These are phyloP conservation scores for Plasmodium ovale DNA, from an alignment of 169 alveolate species.

Conservation along the genomic window DNA sequence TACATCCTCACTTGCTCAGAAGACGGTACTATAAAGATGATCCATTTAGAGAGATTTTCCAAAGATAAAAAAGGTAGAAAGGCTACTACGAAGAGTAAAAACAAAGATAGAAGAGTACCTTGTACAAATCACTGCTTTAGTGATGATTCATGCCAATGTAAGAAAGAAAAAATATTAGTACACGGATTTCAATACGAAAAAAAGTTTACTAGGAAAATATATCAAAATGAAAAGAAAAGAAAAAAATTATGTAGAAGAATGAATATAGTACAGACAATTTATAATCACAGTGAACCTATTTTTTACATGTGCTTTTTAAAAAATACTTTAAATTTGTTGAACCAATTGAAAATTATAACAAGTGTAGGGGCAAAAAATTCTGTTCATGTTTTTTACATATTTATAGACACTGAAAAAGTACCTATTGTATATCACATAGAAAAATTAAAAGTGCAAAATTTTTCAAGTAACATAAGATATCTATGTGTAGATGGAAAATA, in stretches of 20 bases:
- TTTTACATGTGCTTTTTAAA: conserved; percentile 49
- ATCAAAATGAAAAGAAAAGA: neutral
- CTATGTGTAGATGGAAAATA: conserved; percentile 58
- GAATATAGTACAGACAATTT: conserved; percentile 36
- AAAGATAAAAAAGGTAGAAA: neutral
- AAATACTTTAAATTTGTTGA: conserved; percentile 33
- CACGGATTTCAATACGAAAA: neutral
- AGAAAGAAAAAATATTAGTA: neutral
- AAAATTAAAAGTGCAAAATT: conserved; percentile 34
- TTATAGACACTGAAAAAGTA: neutral
- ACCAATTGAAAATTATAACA: conserved; percentile 20
- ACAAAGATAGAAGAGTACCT: no score
- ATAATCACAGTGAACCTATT: conserved; percentile 69
- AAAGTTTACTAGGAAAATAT: neutral
- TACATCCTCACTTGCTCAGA: conserved; percentile 64
- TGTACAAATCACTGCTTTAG: neutral
- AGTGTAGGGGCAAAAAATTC: conserved; percentile 75
- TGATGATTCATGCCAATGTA: neutral
- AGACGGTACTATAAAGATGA: conserved; percentile 44
- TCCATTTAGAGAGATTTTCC: neutral
- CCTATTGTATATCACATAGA: conserved; percentile 72
- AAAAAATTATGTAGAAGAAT: neutral
- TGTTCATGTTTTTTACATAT: conserved; percentile 32
- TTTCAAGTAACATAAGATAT: conserved; percentile 53
- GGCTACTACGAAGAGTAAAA: neutral